Conservation (phyloP, 1,284 basidiomycete genomes). For the Trichosporon sp. region DNA sequence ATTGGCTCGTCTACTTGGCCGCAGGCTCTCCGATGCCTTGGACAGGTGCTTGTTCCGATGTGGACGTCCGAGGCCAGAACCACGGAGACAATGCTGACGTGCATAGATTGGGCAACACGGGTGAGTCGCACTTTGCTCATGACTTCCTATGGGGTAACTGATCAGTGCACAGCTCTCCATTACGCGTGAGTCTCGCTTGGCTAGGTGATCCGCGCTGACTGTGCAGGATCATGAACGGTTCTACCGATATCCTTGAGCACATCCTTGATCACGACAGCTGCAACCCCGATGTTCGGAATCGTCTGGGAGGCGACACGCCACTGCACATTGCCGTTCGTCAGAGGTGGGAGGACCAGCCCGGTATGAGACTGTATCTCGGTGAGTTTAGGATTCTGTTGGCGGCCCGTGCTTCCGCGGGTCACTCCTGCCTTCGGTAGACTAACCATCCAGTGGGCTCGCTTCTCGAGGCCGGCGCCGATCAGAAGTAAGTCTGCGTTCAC, state of each 20-base stretch:
- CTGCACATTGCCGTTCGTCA: conserved; percentile 68
- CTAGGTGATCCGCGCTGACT: background rate
- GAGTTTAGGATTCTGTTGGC: conserved; percentile 15
- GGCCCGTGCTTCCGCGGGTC: background rate
- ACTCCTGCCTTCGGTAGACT: conserved; percentile 1
- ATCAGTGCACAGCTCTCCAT: conserved; percentile 59
- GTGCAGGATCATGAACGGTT: conserved; percentile 50
- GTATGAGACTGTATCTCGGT: conserved; percentile 51
- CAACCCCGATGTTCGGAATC: conserved; percentile 77
- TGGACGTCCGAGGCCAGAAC: too few relatives aligned
- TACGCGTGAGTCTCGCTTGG: conserved; percentile 60
- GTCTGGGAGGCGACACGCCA: conserved; percentile 68
- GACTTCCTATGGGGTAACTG: background rate
- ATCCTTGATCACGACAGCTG: conserved; percentile 68
- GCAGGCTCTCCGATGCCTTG: too few relatives aligned
- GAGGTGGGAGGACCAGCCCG: conserved; percentile 58
- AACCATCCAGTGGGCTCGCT: conserved; percentile 56
- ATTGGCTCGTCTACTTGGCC: too few relatives aligned
- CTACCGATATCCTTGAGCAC: conserved; percentile 62
- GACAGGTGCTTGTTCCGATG: too few relatives aligned
- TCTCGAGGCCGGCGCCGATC: conserved; percentile 71
- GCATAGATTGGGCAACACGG: conserved; percentile 65
- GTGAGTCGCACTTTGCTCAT: conserved; percentile 41
- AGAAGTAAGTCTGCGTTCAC: conserved; percentile 51
- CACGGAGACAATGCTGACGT: conserved; percentile 4